Conservation (phyloP, 164 flowering plant species). For the Platanus orientalis region DNA sequence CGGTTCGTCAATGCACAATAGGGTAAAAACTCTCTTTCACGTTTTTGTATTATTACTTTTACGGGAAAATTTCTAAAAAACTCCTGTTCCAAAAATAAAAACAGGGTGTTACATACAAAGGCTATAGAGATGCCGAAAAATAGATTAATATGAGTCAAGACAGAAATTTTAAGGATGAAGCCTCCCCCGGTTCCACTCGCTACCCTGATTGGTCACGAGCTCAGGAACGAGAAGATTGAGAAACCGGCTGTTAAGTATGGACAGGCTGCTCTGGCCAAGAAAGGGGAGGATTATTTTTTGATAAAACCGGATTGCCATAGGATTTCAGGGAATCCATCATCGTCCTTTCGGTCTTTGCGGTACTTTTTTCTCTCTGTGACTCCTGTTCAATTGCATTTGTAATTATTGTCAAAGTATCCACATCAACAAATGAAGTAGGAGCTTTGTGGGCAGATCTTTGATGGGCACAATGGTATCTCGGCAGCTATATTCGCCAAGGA, state of each 20-base stretch:
- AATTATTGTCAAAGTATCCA: not conserved
- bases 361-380: slow-evolving; percentile 21
- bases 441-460: slow-evolving; percentile 56
- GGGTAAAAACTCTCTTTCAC: too few relatives aligned
- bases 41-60: too few relatives aligned
- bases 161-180: too few relatives aligned
- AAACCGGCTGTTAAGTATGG: slow-evolving; percentile 74
- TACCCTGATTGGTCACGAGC: too few relatives aligned
- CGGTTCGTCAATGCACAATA: too few relatives aligned
- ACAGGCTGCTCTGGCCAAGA: slow-evolving; percentile 82
- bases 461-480: too few relatives aligned
- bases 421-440: slow-evolving; percentile 17
- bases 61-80: too few relatives aligned
- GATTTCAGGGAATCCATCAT: slow-evolving; percentile 64
- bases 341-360: slow-evolving; percentile 91
- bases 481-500: slow-evolving; percentile 86
- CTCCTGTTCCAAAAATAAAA: too few relatives aligned
- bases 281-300: too few relatives aligned
- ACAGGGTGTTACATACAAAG: slow-evolving; percentile 17
- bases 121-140: slow-evolving; percentile 30
- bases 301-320: slow-evolving; percentile 75
- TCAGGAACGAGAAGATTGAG: slow-evolving; percentile 68
- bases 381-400: not conserved
- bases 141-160: slow-evolving; percentile 47
- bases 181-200: slow-evolving; percentile 66